Evolutionary conservation across 1,139 yeast species (phyloP), one percentile per base, ranked within the genome.

Genomic region (Kodamaea sp.): DNA sequence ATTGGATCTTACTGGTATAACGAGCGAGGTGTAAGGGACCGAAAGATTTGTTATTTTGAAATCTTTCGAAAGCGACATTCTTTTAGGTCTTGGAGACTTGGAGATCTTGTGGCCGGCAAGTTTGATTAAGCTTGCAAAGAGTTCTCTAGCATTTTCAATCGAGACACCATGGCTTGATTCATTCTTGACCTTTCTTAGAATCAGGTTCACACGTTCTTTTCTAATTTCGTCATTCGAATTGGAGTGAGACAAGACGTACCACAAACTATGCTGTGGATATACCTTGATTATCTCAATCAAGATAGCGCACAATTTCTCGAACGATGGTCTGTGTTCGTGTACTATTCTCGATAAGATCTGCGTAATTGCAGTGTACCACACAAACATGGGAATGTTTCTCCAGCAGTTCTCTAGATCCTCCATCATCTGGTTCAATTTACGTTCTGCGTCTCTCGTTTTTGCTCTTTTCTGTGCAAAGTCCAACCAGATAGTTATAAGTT

Each of bases 401-500:
- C 70, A 54, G 15, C 76, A 68, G 11, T 65, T 65, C 21, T 67
- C 66, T 16, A 87, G 69, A 34, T 81, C 81, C 14, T 71, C 66
- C 2, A 80, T 69, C 12, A 83, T 76, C 24, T 63, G 63, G 2
- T 63, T 59, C 26, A 76, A 57, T 33, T 67, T 68, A 29, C 70
- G 63, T 35, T 64, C 50, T 40, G 72, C 51, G 43, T 60, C 61
- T 50, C 66, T 52, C 3, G 54, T 42, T 14, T 48, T 48, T 16
- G 48, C 45, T 5, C 50, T 42, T 22, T 42, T 46, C 31, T 62
- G 77, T 2, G 90, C 85, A 55, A 83, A 86, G 50, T 92, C 97
- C 13, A 94, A 66, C 98, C 98, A 94, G 13, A 89, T 73, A 0
- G 97, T 90, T 5, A 92, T 73, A 16, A 89, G 76, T 53, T 89